Base-by-base conservation (phyloP, 768 basidiomycete species). In the Hygrocybe coccinea region DNA sequence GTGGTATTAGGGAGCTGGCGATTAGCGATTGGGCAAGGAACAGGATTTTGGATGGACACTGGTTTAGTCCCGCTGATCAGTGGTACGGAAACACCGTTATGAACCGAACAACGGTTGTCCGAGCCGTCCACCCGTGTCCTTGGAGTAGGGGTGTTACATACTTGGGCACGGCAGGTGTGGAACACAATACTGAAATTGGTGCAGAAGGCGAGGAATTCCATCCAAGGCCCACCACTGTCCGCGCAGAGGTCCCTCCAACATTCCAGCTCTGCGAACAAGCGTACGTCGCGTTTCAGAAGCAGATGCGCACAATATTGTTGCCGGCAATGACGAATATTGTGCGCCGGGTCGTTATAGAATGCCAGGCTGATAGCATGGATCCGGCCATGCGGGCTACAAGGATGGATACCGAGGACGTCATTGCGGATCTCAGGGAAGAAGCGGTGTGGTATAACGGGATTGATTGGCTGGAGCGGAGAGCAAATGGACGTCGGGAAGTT, bases 391-490 rank as follows among this genome's bases (percentile, higher is more conserved):
- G 75, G 19, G 82, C 80, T 7, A 67, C 77, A 8, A 72, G 72
- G 62, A 84, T 89, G 84, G 63, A 67, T 0, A 37, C 81, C 0
- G 86, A 87, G 58, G 86, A 87, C 4, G 82, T 91, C 0, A 62
- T 85, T 25, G 66, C 62, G 37, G 76, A 79, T 46, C 57, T 91
- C 55, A 72, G 83, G 38, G 79, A 85, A 57, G 80, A 84, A 45
- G 80, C 78, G 0, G 71, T 84, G 2, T 90, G 88, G 88, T 85
- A 81, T 55, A 84, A 88, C 51, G 87, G 87, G 0, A 74, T 86
- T 2, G 85, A 89, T 63, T 88, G 87, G 85, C 62, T 79, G 5
- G 79, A 80, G 64, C 66, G 76, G 52, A 70, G 75, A 58, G 64
- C 71, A 55, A 79, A 81, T 50, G 71, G 53, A 39, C 14, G 47